Conservation (phyloP, 2,329 filamentous ascomycete species). For the Penicillium sclerotiorum region DNA sequence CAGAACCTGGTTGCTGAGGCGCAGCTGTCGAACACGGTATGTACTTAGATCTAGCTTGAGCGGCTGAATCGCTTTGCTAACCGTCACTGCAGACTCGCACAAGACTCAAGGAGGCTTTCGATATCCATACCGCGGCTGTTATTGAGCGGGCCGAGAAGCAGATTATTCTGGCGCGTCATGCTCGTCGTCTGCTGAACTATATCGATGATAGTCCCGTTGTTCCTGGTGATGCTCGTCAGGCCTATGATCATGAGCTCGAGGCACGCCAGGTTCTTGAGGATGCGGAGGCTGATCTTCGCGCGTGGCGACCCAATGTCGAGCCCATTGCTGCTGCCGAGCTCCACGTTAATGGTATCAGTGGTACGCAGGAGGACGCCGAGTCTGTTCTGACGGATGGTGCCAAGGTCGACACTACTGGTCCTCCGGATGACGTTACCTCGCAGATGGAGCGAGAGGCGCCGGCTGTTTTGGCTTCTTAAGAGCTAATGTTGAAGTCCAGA, state of each 20-base stretch:
- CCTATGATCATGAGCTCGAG: constrained; percentile 66
- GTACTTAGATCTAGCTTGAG: constrained; percentile 36
- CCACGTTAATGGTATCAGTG: constrained; percentile 30
- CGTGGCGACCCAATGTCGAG: constrained; percentile 65
- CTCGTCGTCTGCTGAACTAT: constrained; percentile 77
- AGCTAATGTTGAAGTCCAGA: not conserved
- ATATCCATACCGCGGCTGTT: constrained; percentile 81
- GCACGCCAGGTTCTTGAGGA: constrained; percentile 88
- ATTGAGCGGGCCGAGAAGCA: constrained; percentile 98
- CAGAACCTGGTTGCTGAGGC: constrained; percentile 96
- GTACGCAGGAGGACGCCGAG: not conserved
- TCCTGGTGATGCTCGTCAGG: constrained; percentile 74
- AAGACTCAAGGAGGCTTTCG: constrained; percentile 94
- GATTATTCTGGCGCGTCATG: constrained; percentile 88
- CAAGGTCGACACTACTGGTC: constrained; percentile 2
- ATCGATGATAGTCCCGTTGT: constrained; percentile 89
- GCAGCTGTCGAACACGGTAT: constrained; percentile 89
- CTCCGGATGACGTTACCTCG: constrained; percentile 13
- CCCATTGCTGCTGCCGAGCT: constrained; percentile 52
- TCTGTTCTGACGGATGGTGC: constrained; percentile 9
- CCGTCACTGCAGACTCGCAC: constrained; percentile 70
- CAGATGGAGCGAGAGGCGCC: constrained; percentile 19
- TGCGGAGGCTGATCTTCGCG: constrained; percentile 82
- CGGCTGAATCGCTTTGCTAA: constrained; percentile 15
- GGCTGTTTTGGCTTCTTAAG: constrained; percentile 1